phyloP scores from a whole-genome alignment of 2,329 filamentous ascomycete genomes.

The Niveomyces coronatus region DNA sequence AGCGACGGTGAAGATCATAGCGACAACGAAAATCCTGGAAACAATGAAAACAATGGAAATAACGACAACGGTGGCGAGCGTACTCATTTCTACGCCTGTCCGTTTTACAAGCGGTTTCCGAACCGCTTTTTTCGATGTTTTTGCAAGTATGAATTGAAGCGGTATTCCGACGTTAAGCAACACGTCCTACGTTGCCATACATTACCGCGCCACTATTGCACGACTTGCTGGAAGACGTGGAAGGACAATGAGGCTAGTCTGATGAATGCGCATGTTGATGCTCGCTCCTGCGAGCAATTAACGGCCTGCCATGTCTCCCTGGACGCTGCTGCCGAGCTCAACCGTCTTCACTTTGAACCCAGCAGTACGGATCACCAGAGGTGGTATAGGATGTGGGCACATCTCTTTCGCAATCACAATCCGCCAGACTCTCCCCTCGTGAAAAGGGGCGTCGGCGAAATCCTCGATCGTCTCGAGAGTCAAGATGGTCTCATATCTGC shows the following conservation, averaged over 20 bases:
- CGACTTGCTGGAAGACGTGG: constrained; percentile 2
- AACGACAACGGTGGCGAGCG: not conserved
- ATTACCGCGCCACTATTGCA: not conserved
- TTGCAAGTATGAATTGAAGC: constrained; percentile 2
- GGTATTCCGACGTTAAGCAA: constrained; percentile 4
- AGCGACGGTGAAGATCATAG: not conserved
- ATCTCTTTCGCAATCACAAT: constrained; percentile 1
- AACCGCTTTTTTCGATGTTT: not conserved
- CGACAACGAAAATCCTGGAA: not conserved
- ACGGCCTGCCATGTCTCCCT: not conserved
- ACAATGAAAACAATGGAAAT: not conserved
- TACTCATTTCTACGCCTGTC: constrained; percentile 2
- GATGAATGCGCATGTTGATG: not conserved
- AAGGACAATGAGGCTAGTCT: not conserved
- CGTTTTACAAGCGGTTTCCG: constrained; percentile 6
- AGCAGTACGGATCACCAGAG: not conserved
- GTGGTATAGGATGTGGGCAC: constrained; percentile 7
- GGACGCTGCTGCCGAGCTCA: not conserved
- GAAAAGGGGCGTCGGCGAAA: not conserved
- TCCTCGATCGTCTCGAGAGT: not conserved
- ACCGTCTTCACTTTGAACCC: not conserved
- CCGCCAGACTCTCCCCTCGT: not conserved
- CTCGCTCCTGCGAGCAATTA: too few relatives aligned
- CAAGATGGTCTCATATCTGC: not conserved
- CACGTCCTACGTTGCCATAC: constrained; percentile 2